Conservation (phyloP, 1,284 basidiomycete genomes). For the Irpex sp. region DNA sequence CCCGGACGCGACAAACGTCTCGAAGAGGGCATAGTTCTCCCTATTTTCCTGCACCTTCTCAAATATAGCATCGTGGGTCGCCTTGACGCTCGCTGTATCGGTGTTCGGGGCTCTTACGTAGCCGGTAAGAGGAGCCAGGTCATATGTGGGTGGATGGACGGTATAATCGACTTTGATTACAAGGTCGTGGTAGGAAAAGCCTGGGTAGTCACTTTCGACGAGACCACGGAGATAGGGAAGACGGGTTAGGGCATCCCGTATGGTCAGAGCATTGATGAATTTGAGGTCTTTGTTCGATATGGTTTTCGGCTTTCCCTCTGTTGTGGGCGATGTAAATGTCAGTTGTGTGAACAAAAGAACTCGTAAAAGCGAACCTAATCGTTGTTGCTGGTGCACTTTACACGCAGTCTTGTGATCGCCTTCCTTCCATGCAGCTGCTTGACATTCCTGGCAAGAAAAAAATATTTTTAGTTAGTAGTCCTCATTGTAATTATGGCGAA, state of each 20-base stretch:
- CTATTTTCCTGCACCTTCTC: constrained; percentile 31
- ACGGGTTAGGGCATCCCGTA: constrained; percentile 29
- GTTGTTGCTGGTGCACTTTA: constrained; percentile 34
- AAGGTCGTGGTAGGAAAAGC: constrained; percentile 19
- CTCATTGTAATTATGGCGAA: not conserved
- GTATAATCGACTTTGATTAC: constrained; percentile 34
- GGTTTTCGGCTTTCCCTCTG: constrained; percentile 31
- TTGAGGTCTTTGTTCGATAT: constrained; percentile 30
- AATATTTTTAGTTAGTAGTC: not conserved
- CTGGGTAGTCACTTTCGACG: constrained; percentile 24
- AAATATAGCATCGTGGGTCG: constrained; percentile 32
- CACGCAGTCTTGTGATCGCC: constrained; percentile 36
- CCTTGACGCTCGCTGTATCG: constrained; percentile 24
- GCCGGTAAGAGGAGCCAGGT: constrained; percentile 24
- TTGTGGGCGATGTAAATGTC: not conserved
- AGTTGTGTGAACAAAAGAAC: not conserved
- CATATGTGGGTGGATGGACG: constrained; percentile 23
- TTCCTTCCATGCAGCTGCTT: constrained; percentile 33
- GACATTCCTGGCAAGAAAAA: constrained; percentile 25
- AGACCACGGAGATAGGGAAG: constrained; percentile 23
- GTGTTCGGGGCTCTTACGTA: constrained; percentile 19
- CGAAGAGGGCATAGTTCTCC: constrained; percentile 20
- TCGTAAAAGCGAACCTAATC: constrained; percentile 23
- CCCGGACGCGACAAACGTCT: too few species aligned
- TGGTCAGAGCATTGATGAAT: constrained; percentile 33